A percentile compares a stretch with the other conserved stretches of the same genome.
Evolutionary conservation across 1,284 basidiomycete species (phyloP).

Genomic region (Tranzscheliella williamsii): DNA sequence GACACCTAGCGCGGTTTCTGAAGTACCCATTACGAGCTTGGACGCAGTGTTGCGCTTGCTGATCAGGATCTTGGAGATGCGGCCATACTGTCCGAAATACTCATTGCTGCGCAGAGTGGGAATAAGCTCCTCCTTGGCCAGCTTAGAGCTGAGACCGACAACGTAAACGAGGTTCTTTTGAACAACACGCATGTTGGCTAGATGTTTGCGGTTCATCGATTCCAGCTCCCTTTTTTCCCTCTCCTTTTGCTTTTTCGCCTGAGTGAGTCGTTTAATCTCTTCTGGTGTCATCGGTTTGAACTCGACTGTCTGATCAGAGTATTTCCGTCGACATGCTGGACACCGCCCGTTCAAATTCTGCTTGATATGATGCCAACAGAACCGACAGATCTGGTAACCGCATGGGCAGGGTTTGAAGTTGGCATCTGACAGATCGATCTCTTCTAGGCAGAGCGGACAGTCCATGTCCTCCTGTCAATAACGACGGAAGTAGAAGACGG

Average conservation of each 20-base stretch:
- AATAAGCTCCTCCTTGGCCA: constrained; percentile 95
- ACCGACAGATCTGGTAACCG: constrained; percentile 99
- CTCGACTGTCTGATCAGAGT: constrained; percentile 89
- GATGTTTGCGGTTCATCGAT: constrained; percentile 78
- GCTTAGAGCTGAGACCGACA: constrained; percentile 84
- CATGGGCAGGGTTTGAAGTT: constrained; percentile 99
- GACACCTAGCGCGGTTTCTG: constrained; percentile 78
- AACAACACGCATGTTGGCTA: constrained; percentile 91
- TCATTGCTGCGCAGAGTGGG: constrained; percentile 91
- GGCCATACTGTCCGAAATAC: constrained; percentile 98
- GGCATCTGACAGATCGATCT: constrained; percentile 97
- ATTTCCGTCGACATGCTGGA: constrained; percentile 92
- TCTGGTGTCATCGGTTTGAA: constrained; percentile 94
- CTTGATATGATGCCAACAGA: constrained; percentile 99
- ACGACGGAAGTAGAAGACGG: too few relatives aligned
- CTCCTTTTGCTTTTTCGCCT: constrained; percentile 93
- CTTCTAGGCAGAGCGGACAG: constrained; percentile 96
- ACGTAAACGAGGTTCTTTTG: constrained; percentile 97
- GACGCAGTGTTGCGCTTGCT: constrained; percentile 82
- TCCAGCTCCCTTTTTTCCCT: constrained; percentile 96
- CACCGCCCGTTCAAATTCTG: constrained; percentile 94
- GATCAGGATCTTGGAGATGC: constrained; percentile 92
- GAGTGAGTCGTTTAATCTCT: constrained; percentile 91
- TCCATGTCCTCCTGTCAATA: constrained; percentile 88
- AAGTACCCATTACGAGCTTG: constrained; percentile 64